A percentile compares a stretch with the other conserved stretches of the same genome.
Conservation (phyloP, 1,284 basidiomycete species). For the Porogramme epimiltina region DNA sequence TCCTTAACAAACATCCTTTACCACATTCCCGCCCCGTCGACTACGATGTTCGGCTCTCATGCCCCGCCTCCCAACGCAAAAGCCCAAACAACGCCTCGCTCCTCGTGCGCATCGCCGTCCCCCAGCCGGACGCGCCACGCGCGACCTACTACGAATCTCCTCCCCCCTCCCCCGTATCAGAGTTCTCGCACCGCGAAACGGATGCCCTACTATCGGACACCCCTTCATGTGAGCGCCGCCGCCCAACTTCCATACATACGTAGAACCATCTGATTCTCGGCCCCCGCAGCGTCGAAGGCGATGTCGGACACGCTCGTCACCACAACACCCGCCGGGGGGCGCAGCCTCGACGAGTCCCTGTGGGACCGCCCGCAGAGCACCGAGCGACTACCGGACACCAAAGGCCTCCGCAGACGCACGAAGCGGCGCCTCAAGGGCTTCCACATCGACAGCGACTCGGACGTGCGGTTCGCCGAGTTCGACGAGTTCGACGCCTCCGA, state of each 20-base stretch:
- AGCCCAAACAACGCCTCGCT: conserved; percentile 29
- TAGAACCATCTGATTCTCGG: background rate
- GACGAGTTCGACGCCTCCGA: background rate
- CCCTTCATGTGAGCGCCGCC: conserved; percentile 10
- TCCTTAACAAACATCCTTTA: conserved; percentile 44
- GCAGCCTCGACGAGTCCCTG: conserved; percentile 11
- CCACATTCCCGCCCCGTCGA: conserved; percentile 23
- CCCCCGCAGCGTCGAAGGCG: conserved; percentile 10
- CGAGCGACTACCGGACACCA: conserved; percentile 2
- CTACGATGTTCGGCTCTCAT: conserved; percentile 29
- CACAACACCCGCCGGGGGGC: conserved; percentile 5
- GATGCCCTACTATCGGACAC: conserved; percentile 14
- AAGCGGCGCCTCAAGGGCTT: conserved; percentile 8
- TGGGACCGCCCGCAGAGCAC: too few species aligned
- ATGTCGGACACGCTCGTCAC: conserved; percentile 8
- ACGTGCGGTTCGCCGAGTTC: conserved; percentile 5
- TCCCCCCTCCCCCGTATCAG: conserved; percentile 11
- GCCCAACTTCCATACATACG: background rate
- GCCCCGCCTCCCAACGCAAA: conserved; percentile 32
- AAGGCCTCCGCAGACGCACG: conserved; percentile 33
- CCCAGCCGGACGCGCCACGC: background rate
- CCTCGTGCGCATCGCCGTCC: conserved; percentile 28
- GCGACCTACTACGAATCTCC: conserved; percentile 5
- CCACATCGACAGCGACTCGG: conserved; percentile 13
- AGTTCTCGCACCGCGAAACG: conserved; percentile 7